Evolutionary conservation across 768 basidiomycete species (phyloP), one percentile per base, ranked within the genome.

Genomic region (Dacryopinax spathularia): DNA sequence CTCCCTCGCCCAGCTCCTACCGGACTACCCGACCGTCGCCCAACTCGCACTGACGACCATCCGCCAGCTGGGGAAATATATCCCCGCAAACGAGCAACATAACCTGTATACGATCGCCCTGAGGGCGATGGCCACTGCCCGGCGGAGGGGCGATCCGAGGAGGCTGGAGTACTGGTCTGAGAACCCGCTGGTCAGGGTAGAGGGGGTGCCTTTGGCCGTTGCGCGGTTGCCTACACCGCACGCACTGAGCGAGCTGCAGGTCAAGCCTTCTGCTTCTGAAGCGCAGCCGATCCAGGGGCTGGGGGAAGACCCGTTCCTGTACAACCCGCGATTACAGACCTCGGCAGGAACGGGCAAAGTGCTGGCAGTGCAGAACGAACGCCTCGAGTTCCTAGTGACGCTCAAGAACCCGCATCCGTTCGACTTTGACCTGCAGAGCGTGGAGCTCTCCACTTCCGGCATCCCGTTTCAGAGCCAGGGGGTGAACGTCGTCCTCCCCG

Each of bases 371-470:
- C 89, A 89, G 71, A 86, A 86, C 67, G 96, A 98, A 72, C 73
- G 75, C 2, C 75, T 92, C 33, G 93, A 98, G 68, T 81, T 97
- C 68, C 79, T 85, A 7, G 77, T 98, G 44, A 86, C 87, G 22
- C 74, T 99, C n/a, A 83, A 84, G 63, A 99, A 99, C 73, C 91
- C 92, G 1, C 95, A 87, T 73, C 82, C 90, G 2, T 95, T 98
- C 73, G 91, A 94, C 65, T 78, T 99, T 13, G 92, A 97, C 66
- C 74, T 98, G 18, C 85, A 90, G 64, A 85, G 84, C 68, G 72
- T 98, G 35, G 82, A 83, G 59, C 62, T 15, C 68, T 97, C 93
- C 67, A 91, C 92, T 5, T 84, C 87, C 6, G 95, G 96, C 1
- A 84, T 86, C 18, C 70, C 78, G 20, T 89, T 94, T 67, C 81